Evolutionary conservation across 495 filamentous ascomycete species (phyloP).

Genomic region (Friedmanniomyces endolithicus): DNA sequence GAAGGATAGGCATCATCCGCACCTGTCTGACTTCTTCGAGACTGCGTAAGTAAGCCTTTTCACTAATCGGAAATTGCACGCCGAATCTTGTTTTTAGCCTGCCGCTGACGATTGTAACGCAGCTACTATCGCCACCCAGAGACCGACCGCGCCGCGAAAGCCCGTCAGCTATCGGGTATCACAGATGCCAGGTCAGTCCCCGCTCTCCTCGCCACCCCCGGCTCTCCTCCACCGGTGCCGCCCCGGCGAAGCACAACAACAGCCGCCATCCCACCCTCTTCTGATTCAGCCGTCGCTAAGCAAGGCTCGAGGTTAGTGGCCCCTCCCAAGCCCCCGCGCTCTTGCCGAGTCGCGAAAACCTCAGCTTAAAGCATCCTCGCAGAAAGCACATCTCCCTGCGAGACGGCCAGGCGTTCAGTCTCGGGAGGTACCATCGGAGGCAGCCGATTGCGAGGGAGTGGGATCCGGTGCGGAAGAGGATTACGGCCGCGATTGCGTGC

Average conservation of each 20-base stretch:
- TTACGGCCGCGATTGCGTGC: conserved; percentile 55
- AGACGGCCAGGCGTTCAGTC: conserved; percentile 19
- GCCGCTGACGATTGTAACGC: too few species aligned
- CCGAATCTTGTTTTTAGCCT: too few species aligned
- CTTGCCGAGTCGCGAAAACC: not conserved
- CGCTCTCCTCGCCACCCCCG: not conserved
- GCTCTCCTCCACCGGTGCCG: not conserved
- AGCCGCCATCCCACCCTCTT: not conserved
- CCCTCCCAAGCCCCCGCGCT: not conserved
- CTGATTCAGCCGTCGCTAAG: not conserved
- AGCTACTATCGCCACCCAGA: conserved; percentile 4
- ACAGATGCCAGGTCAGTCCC: conserved; percentile 14
- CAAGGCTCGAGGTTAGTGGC: conserved; percentile 3
- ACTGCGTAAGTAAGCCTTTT: not conserved
- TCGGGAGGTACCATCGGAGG: conserved; percentile 22
- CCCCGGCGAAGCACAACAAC: not conserved
- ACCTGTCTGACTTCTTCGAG: conserved; percentile 11
- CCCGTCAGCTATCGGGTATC: not conserved
- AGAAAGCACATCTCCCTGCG: conserved; percentile 20
- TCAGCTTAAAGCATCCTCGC: conserved; percentile 19
- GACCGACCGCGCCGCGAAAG: not conserved
- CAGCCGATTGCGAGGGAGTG: conserved; percentile 48
- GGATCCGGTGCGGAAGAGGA: conserved; percentile 50
- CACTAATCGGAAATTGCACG: not conserved
- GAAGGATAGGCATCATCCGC: not conserved